Evolutionary conservation across 345 rosid genomes (phyloP).

Genomic region (Sonneratia alba): DNA sequence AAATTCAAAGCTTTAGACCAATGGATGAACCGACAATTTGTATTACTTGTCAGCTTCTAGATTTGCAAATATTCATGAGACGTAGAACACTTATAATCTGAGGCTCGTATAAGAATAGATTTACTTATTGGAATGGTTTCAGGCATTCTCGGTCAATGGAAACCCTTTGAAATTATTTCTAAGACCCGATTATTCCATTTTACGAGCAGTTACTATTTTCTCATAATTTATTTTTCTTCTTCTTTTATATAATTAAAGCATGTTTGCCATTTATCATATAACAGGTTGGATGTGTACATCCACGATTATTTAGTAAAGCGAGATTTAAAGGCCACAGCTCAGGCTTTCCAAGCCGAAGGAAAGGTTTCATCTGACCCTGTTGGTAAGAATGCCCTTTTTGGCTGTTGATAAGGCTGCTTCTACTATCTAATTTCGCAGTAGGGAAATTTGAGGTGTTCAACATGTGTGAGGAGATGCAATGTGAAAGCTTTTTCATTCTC

Average conservation of each 20-base stretch:
- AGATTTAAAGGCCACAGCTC: constrained; percentile 92
- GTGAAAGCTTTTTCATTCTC: neutral
- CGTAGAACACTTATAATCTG: neutral
- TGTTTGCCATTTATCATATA: neutral
- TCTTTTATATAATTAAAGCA: neutral
- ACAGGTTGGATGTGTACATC: constrained; percentile 96
- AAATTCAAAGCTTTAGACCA: neutral
- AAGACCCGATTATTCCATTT: neutral
- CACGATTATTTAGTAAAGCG: constrained; percentile 93
- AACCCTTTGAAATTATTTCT: neutral
- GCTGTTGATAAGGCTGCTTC: neutral
- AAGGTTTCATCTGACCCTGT: constrained; percentile 98
- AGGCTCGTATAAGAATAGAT: neutral
- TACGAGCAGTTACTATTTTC: neutral
- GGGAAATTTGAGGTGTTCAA: neutral
- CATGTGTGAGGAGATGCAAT: neutral
- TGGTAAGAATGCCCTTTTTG: constrained; percentile 33
- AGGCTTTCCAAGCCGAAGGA: constrained; percentile 96
- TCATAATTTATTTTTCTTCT: neutral
- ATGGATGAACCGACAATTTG: too few species aligned
- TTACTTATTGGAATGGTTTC: neutral
- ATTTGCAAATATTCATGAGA: neutral
- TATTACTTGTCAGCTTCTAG: neutral
- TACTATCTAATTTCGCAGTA: neutral
- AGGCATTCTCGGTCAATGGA: neutral